A percentile compares a stretch with the other conserved stretches of the same genome.
These are phyloP conservation scores for Mucuna pruriens DNA, from an alignment of 306 rosid genomes.

Conservation along the genomic window DNA sequence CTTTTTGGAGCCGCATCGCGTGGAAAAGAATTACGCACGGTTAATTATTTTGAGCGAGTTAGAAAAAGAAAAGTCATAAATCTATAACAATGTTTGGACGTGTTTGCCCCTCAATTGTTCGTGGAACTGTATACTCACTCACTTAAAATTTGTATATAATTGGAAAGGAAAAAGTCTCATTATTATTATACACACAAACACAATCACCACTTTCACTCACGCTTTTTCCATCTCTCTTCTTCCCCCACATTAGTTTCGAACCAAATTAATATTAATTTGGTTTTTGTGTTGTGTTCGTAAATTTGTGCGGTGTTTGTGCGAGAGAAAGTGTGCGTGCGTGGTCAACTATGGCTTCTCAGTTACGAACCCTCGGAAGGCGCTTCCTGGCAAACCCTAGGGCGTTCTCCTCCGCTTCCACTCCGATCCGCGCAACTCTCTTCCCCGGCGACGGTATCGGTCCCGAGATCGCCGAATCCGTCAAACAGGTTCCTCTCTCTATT, in stretches of 20 bases:
- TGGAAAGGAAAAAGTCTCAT: too few relatives aligned
- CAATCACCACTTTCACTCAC: too few relatives aligned
- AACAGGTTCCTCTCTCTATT: constrained; percentile 56
- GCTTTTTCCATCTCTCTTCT: too few relatives aligned
- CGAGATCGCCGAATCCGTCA: constrained; percentile 94
- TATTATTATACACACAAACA: too few relatives aligned
- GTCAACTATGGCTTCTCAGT: constrained; percentile 70
- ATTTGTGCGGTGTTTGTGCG: background rate
- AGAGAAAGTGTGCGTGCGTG: background rate
- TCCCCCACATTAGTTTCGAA: too few relatives aligned
- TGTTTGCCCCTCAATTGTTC: too few relatives aligned
- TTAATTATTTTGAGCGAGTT: background rate
- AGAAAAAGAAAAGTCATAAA: background rate
- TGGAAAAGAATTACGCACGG: background rate
- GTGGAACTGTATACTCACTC: too few relatives aligned
- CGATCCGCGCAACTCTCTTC: constrained; percentile 93
- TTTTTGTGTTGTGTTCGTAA: too few relatives aligned
- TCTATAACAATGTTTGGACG: too few relatives aligned
- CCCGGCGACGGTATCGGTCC: constrained; percentile 99
- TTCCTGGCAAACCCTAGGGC: constrained; percentile 51
- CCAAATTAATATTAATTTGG: too few relatives aligned
- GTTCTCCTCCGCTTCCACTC: constrained; percentile 68
- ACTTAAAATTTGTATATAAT: too few relatives aligned
- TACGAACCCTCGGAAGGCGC: constrained; percentile 74
- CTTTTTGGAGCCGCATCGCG: background rate